phyloP scores from a whole-genome alignment of 2,329 filamentous ascomycete genomes.

The Talaromyces rugulosus region DNA sequence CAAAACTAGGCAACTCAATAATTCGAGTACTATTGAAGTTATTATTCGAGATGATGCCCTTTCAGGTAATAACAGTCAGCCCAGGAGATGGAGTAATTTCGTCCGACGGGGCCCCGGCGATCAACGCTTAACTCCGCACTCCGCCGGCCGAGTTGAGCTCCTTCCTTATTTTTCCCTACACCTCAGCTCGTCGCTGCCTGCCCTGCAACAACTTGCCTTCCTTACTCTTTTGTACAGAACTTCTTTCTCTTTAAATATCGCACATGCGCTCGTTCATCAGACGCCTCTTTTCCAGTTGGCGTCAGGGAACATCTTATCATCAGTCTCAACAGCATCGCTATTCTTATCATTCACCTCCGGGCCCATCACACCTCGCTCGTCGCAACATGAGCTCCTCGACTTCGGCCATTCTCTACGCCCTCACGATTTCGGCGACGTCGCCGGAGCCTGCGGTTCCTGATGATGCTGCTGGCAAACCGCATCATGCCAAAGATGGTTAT shows the following conservation, averaged over 20 bases:
- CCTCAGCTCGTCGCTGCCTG: background rate
- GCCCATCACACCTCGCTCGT: constrained; percentile 12
- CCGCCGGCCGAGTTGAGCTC: background rate
- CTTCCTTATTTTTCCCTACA: background rate
- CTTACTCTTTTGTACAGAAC: background rate
- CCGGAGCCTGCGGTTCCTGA: constrained; percentile 29
- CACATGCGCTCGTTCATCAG: background rate
- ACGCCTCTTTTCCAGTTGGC: background rate
- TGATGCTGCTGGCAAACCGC: constrained; percentile 36
- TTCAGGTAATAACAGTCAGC: background rate
- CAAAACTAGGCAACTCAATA: background rate
- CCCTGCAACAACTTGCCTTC: background rate
- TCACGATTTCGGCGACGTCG: constrained; percentile 36
- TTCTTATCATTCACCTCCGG: background rate
- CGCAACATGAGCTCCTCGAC: constrained; percentile 35
- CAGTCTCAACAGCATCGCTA: background rate
- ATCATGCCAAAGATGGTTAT: constrained; percentile 37
- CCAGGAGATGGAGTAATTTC: background rate
- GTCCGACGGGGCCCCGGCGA: background rate
- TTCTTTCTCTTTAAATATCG: background rate
- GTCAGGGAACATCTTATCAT: background rate
- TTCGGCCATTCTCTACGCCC: constrained; percentile 37
- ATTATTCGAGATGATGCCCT: too few relatives aligned
- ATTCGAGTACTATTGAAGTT: background rate
- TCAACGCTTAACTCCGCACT: background rate